phyloP scores from a whole-genome alignment of 129 eudicot genomes.

The Flaveria linearis region DNA sequence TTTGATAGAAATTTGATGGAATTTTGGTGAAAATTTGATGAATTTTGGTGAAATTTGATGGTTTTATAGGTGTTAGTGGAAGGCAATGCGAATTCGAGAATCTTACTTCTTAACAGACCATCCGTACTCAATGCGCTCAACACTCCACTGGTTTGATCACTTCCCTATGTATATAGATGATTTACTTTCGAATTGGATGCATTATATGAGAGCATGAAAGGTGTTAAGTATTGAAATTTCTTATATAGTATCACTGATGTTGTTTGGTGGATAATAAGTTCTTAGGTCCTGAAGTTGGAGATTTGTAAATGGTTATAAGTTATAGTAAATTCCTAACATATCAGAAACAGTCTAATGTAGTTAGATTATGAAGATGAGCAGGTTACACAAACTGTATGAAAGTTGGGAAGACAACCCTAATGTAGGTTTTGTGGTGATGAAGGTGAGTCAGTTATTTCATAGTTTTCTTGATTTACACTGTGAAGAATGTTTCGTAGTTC shows the following conservation, averaged over 20 bases:
- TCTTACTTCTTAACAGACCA: constrained; percentile 66
- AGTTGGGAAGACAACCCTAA: constrained; percentile 66
- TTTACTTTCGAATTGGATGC: neutral
- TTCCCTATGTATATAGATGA: neutral
- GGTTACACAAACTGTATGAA: constrained; percentile 61
- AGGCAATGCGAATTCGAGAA: constrained; percentile 53
- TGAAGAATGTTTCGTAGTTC: neutral
- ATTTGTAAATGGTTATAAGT: too few species aligned
- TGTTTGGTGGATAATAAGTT: too few species aligned
- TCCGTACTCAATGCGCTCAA: constrained; percentile 56
- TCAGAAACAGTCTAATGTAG: neutral
- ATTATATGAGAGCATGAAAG: neutral
- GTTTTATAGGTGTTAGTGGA: constrained; percentile 51
- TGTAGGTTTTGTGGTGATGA: constrained; percentile 67
- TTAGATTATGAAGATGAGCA: constrained; percentile 45
- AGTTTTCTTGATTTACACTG: neutral
- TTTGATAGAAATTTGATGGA: too few species aligned
- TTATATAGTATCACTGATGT: too few species aligned
- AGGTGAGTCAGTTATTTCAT: constrained; percentile 40
- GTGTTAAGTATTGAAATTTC: neutral
- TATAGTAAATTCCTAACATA: neutral
- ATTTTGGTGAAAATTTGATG: too few species aligned
- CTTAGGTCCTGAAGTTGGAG: too few species aligned
- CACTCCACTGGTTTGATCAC: constrained; percentile 41
- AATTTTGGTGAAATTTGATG: constrained; percentile 2